Conservation (phyloP, 2,329 filamentous ascomycete genomes). For the Xylariaceae sp. region DNA sequence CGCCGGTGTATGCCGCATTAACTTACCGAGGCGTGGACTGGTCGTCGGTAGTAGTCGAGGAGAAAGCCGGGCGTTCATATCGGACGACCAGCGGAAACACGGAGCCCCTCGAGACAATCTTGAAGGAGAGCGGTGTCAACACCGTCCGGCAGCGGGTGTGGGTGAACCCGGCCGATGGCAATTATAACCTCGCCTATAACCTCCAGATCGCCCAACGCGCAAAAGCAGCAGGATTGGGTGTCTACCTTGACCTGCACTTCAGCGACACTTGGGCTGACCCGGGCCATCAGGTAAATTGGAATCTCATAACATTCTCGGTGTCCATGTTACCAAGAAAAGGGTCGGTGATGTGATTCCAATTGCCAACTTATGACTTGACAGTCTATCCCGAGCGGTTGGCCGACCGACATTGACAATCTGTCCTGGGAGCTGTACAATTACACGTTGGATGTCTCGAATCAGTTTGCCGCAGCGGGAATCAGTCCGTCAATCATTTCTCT, state of each 20-base stretch:
- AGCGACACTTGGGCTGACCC: slow-evolving; percentile 70
- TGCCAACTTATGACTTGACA: neutral
- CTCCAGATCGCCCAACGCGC: slow-evolving; percentile 61
- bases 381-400: slow-evolving; percentile 59
- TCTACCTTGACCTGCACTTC: slow-evolving; percentile 61
- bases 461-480: slow-evolving; percentile 52
- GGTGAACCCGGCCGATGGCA: slow-evolving; percentile 61
- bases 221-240: slow-evolving; percentile 54
- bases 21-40: slow-evolving; percentile 65
- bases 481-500: slow-evolving; percentile 60
- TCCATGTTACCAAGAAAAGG: no score
- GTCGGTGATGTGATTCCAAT: no score
- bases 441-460: slow-evolving; percentile 56
- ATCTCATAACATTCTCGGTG: no score
- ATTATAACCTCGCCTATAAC: slow-evolving; percentile 67
- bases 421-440: slow-evolving; percentile 63
- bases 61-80: slow-evolving; percentile 56
- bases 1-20: slow-evolving; percentile 40
- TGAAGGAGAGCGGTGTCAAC: slow-evolving; percentile 59
- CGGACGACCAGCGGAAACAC: slow-evolving; percentile 49
- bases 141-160: slow-evolving; percentile 66
- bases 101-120: slow-evolving; percentile 57
- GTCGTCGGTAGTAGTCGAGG: slow-evolving; percentile 61
- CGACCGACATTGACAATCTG: slow-evolving; percentile 52
- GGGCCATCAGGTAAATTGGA: slow-evolving; percentile 42